Conservation (phyloP, 805 yeast genomes). For the Yamadazyma laniorum region DNA sequence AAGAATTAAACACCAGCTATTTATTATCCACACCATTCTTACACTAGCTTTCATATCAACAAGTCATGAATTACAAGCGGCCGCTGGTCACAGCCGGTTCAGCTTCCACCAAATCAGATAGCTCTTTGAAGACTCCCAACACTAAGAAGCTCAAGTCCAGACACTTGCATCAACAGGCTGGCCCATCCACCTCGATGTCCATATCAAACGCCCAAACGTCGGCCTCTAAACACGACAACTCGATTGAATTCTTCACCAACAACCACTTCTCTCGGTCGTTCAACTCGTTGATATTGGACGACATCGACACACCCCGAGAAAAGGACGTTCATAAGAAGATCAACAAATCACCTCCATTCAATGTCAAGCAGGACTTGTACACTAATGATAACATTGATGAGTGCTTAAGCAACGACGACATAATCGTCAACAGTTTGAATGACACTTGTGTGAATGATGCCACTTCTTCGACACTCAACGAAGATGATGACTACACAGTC, state of each 20-base stretch:
- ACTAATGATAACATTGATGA: constrained; percentile 24
- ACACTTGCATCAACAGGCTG: neutral
- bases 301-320: constrained; percentile 9
- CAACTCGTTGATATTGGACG: constrained; percentile 42
- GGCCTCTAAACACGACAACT: no score
- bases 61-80: constrained; percentile 20
- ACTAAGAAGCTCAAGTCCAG: constrained; percentile 3
- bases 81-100: constrained; percentile 26
- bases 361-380: constrained; percentile 30
- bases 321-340: constrained; percentile 18
- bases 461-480: neutral
- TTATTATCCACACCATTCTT: neutral
- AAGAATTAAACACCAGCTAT: neutral
- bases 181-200: neutral
- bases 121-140: constrained; percentile 7
- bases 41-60: no score
- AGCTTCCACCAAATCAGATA: neutral
- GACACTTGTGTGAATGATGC: neutral
- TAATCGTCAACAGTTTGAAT: neutral
- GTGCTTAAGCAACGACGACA: constrained; percentile 7
- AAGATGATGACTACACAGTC: constrained; percentile 3
- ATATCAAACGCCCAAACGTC: neutral
- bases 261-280: constrained; percentile 41
- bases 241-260: constrained; percentile 35
- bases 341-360: constrained; percentile 44